Percentiles rank a stretch among this genome's conserved stretches.
Evolutionary conservation across 805 yeast species (phyloP).

Genomic region (Candida odintsovae): DNA sequence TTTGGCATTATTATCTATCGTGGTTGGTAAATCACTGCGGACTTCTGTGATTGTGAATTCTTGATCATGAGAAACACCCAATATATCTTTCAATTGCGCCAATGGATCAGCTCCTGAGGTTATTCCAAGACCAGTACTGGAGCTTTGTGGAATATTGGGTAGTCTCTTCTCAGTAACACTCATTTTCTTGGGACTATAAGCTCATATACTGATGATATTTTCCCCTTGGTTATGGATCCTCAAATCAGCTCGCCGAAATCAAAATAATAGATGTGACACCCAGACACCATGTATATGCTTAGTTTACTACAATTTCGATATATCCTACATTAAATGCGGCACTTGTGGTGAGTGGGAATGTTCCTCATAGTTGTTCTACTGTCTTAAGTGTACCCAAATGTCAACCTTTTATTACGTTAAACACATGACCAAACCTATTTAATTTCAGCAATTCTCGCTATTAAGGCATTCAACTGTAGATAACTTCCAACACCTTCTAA

Average conservation of each 20-base stretch:
- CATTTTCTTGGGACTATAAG: not conserved
- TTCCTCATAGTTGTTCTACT: too few relatives aligned
- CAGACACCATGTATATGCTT: too few relatives aligned
- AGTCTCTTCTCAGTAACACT: not conserved
- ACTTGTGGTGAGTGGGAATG: too few relatives aligned
- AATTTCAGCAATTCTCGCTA: slow-evolving; percentile 43
- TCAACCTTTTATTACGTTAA: too few relatives aligned
- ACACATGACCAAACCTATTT: not conserved
- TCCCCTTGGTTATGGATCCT: too few relatives aligned
- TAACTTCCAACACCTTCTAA: slow-evolving; percentile 90
- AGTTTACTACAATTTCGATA: too few relatives aligned
- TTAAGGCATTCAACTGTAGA: slow-evolving; percentile 78
- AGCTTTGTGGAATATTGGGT: not conserved
- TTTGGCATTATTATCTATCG: not conserved
- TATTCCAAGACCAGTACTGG: not conserved
- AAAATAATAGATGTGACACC: too few relatives aligned
- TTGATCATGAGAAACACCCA: not conserved
- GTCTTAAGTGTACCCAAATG: too few relatives aligned
- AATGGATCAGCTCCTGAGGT: not conserved
- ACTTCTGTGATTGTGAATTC: not conserved
- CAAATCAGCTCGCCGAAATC: too few relatives aligned
- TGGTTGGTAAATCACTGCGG: not conserved
- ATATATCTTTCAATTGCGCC: not conserved
- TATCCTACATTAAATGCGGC: too few relatives aligned
- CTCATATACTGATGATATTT: too few relatives aligned